Base-by-base conservation (phyloP, 352 stramenopile species). In the Phytophthora quininea region DNA sequence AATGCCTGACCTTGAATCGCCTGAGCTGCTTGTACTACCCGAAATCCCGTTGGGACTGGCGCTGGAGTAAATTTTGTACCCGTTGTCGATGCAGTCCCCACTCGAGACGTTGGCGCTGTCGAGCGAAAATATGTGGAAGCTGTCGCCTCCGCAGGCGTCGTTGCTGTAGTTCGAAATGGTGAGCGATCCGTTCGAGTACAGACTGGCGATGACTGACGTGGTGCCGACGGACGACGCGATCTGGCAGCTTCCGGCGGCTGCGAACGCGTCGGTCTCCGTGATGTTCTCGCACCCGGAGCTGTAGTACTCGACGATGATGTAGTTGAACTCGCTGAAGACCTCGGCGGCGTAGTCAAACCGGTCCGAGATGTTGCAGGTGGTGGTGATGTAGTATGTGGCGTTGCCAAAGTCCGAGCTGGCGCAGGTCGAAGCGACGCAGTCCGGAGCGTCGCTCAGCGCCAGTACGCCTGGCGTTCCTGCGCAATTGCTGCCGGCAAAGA, bases 251-350 rank as follows among this genome's bases (percentile, higher is more conserved):
- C 64, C 64, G 1, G 58, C 59, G 3, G 53, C 58, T 11, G 55
- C 15, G 9, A 68, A 68, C 14, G 53, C 45, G 24, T 68, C 46
- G 1, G 65, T 56, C 40, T 69, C 59, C 6, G 35, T 49, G 4
- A 58, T 2, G 1, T 58, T 33, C 1, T 24, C 10, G 38, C 24
- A 5, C 10, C 53, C 59, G 30, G 52, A 46, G 12, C 55, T 35
- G 58, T 72, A 67, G 27, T 59, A 62, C 38, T 72, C 64, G 43
- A 72, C 59, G 29, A 67, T 32, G 42, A 72, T 51, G 37, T 71
- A 71, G 32, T 24, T 31, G 9, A 68, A 67, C 3, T 64, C 64
- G 45, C 54, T 54, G 27, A 72, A 68, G 8, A 63, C 42, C n/a
- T 58, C 19, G 2, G 52, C 3, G 1, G 53, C 51, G 31, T 72